A percentile compares a stretch with the other conserved stretches of the same genome.
Evolutionary conservation across 805 yeast genomes (phyloP).

Genomic region (Dipodascus albidus): DNA sequence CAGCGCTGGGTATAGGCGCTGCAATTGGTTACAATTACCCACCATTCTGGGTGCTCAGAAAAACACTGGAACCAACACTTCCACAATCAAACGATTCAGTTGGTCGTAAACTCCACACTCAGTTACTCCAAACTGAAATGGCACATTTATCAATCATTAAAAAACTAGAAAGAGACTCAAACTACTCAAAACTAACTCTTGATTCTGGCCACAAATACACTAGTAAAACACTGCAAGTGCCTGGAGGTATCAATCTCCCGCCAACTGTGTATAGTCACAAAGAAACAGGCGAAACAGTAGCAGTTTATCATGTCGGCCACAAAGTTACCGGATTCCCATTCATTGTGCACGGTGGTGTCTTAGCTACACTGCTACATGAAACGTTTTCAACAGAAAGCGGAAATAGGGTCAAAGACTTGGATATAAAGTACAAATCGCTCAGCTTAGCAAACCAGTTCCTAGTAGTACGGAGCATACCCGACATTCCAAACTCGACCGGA

Average conservation of each 20-base stretch:
- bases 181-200: constrained; percentile 22
- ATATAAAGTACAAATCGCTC: constrained; percentile 49
- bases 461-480: constrained; percentile 38
- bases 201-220: constrained; percentile 24
- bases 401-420: constrained; percentile 19
- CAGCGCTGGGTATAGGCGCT: background rate
- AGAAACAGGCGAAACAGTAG: constrained; percentile 44
- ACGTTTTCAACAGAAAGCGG: constrained; percentile 39
- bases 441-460: constrained; percentile 71
- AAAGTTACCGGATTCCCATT: constrained; percentile 79
- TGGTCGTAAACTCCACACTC: background rate
- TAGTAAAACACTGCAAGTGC: constrained; percentile 46
- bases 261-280: constrained; percentile 58
- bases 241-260: constrained; percentile 71
- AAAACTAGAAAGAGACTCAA: constrained; percentile 31
- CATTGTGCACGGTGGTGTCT: constrained; percentile 77
- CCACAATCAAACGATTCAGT: background rate
- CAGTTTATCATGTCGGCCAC: constrained; percentile 68
- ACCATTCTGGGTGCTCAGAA: background rate
- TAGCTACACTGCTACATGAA: constrained; percentile 74
- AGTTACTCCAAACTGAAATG: constrained; percentile 35
- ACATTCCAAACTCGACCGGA: constrained; percentile 17
- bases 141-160: constrained; percentile 40
- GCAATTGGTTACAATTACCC: background rate
- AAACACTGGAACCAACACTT: background rate